phyloP scores from a whole-genome alignment of 2,329 filamentous ascomycete species.

The Paracorniculantispora psalliotae region DNA sequence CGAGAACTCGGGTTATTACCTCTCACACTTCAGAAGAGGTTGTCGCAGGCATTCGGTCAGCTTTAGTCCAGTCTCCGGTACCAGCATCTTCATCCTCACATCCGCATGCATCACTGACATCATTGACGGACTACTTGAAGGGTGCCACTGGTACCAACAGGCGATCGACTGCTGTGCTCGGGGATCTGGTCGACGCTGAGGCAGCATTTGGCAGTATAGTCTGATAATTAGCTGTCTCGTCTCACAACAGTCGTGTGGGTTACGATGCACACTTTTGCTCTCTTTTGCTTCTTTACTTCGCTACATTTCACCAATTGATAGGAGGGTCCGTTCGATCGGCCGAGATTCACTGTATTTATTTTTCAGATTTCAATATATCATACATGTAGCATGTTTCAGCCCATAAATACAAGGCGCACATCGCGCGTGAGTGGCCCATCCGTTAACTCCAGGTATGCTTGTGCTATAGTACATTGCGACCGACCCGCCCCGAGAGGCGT shows the following conservation, averaged over 20 bases:
- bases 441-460: conserved; percentile 15
- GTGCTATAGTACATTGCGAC: conserved; percentile 12
- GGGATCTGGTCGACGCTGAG: neutral
- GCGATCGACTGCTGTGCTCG: neutral
- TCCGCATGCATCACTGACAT: neutral
- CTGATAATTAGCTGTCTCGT: too few species aligned
- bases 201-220: neutral
- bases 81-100: neutral
- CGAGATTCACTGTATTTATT: conserved; percentile 2
- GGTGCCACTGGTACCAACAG: neutral
- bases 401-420: conserved; percentile 5
- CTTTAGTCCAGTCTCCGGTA: neutral
- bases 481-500: neutral
- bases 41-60: conserved; percentile 6
- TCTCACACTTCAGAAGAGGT: neutral
- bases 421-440: neutral
- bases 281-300: conserved; percentile 7
- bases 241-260: neutral
- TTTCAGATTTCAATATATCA: neutral
- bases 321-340: neutral
- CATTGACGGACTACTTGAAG: conserved; percentile 5
- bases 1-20: too few species aligned
- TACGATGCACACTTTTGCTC: neutral
- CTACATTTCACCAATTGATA: neutral
- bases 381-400: neutral